These are phyloP conservation scores for Trichoderma sp. DNA, from an alignment of 2,329 filamentous ascomycete genomes.

Conservation along the genomic window DNA sequence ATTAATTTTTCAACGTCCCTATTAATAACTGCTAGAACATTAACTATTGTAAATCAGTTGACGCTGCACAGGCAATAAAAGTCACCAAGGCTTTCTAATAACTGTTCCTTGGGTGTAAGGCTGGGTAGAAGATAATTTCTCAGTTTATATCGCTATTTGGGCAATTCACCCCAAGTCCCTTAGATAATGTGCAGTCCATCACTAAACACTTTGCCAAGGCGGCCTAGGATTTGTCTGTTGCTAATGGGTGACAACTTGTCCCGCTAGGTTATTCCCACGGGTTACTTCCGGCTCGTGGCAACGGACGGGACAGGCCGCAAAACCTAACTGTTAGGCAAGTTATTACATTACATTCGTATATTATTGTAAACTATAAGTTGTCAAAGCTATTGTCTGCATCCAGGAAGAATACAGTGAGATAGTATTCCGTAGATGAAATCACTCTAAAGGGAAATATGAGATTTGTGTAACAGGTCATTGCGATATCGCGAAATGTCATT, in stretches of 20 bases:
- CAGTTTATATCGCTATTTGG: no score
- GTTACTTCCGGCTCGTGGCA: neutral
- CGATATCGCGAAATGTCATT: neutral
- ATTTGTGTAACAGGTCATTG: neutral
- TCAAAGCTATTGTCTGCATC: neutral
- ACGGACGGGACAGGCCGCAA: neutral
- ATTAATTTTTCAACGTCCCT: no score
- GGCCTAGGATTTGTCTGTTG: neutral
- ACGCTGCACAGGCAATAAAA: no score
- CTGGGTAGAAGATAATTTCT: no score
- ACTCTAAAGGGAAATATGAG: neutral
- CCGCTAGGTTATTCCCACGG: neutral
- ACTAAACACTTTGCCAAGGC: neutral
- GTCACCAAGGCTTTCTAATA: no score
- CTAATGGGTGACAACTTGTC: neutral
- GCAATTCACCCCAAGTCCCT: neutral
- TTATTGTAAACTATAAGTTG: neutral
- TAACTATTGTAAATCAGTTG: no score
- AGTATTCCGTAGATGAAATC: neutral
- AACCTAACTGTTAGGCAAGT: neutral
- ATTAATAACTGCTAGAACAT: no score
- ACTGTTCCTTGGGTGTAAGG: no score
- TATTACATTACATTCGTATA: neutral
- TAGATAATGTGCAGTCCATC: neutral
- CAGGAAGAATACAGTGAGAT: neutral